phyloP scores from a whole-genome alignment of 768 basidiomycete genomes.

The Botryobasidium botryosum region DNA sequence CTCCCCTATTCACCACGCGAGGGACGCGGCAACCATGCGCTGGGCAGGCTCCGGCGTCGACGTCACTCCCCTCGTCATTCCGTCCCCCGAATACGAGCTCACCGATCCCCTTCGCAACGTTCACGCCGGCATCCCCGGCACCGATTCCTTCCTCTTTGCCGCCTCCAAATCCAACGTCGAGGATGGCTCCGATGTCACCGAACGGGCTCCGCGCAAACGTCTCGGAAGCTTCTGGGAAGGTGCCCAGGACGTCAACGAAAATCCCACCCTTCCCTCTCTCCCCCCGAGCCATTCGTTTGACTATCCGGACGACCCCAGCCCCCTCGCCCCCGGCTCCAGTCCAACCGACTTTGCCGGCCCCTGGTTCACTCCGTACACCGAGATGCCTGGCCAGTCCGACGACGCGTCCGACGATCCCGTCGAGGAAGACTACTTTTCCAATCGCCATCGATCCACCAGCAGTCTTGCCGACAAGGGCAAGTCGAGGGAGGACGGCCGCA shows the following conservation, averaged over 20 bases:
- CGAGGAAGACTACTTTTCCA: no score
- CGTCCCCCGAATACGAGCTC: conserved; percentile 82
- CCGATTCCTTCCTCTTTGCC: conserved; percentile 29
- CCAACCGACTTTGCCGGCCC: no score
- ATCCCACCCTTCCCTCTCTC: not conserved
- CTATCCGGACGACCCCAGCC: conserved; percentile 1
- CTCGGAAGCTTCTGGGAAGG: no score
- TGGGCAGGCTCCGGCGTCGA: conserved; percentile 72
- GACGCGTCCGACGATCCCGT: no score
- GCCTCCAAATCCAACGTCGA: conserved; percentile 18
- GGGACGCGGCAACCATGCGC: conserved; percentile 56
- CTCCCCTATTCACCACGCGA: not conserved
- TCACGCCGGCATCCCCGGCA: conserved; percentile 48
- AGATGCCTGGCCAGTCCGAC: no score
- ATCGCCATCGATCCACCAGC: no score
- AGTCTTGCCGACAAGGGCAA: no score
- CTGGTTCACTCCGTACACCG: no score
- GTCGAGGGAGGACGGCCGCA: no score
- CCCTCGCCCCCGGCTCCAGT: not conserved
- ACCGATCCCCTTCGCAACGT: conserved; percentile 77
- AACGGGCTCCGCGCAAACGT: conserved; percentile 22
- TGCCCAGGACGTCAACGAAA: no score
- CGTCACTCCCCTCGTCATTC: conserved; percentile 72
- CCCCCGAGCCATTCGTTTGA: not conserved
- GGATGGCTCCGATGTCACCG: conserved; percentile 22